Evolutionary conservation across 441 rosid species (phyloP), one percentile per base, ranked within the genome.

Genomic region (Pelargonium cotyledonis): DNA sequence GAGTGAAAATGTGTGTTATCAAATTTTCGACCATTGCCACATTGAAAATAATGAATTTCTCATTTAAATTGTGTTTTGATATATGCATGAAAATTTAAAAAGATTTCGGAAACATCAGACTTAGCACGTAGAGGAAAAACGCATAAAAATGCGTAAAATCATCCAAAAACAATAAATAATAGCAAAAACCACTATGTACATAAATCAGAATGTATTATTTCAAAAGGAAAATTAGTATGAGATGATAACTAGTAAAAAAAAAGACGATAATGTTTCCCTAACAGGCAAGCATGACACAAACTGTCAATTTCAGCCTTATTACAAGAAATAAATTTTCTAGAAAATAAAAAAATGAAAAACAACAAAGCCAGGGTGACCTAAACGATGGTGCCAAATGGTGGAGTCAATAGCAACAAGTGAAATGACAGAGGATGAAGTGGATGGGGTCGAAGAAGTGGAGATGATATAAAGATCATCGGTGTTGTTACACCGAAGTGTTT

Each of bases 61-160:
- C 0, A 1, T 9, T 60, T 38, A 38, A 73, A 41, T 9, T 43
- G 6, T 1, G 38, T 63, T 41, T 63, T 23, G 3, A 65, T 19
- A 69, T 72, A 53, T 12, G 10, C 18, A 14, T 2, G 47, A 41
- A 65, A 72, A 64, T 0, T 60, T 15, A 18, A 57, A 10, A 29
- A 53, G 72, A 23, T 58, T 29, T 72, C 16, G 6, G 67, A 57
- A 14, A 71, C 6, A 11, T 75, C 26, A 31, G 44, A 70, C 11
- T 41, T 15, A 18, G 29, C 11, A 3, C 66, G 9, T 1, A 69
- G 3, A 8, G 70, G 11, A 66, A 58, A 75, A 26, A 72, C 15
- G 46, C 21, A 72, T 1, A 65, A 23, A 21, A 41, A 41, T 41
- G 46, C 6, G n/a, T n/a, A n/a, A n/a, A n/a, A n/a, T n/a, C n/a